Evolutionary conservation across 2,329 filamentous ascomycete genomes (phyloP).

Genomic region (Boeremia lycopersici): DNA sequence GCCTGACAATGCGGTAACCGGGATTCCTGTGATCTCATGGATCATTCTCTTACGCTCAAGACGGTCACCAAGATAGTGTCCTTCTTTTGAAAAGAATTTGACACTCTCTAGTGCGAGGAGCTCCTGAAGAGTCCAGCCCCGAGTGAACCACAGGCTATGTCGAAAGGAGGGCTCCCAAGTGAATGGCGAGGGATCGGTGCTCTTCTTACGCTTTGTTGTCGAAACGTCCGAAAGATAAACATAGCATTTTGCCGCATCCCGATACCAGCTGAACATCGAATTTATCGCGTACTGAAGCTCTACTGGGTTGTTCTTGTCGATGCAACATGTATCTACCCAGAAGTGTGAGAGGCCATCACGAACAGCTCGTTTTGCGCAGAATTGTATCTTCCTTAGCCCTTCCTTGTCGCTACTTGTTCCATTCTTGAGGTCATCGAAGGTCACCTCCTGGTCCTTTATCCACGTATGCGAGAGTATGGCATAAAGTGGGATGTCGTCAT

Average conservation of each 20-base stretch:
- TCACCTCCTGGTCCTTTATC: neutral
- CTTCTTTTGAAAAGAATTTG: neutral
- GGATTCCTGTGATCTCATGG: neutral
- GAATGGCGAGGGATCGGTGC: neutral
- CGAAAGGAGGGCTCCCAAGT: neutral
- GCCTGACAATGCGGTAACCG: neutral
- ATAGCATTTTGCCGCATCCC: neutral
- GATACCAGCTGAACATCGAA: neutral
- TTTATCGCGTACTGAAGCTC: neutral
- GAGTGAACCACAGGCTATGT: neutral
- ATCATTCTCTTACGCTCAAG: neutral
- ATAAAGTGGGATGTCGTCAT: neutral
- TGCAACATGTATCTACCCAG: neutral
- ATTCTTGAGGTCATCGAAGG: neutral
- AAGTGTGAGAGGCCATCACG: neutral
- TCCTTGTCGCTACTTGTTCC: neutral
- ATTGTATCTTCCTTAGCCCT: neutral
- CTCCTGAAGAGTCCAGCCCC: neutral
- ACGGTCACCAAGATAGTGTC: neutral
- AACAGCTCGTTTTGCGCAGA: neutral
- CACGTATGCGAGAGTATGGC: neutral
- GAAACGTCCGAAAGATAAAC: neutral
- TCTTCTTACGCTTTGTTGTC: neutral
- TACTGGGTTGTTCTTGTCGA: neutral
- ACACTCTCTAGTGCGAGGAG: neutral